Percentiles rank a stretch among this genome's conserved stretches.
Conservation (phyloP, 2,329 filamentous ascomycete species). For the Pseudopyricularia cyperi region DNA sequence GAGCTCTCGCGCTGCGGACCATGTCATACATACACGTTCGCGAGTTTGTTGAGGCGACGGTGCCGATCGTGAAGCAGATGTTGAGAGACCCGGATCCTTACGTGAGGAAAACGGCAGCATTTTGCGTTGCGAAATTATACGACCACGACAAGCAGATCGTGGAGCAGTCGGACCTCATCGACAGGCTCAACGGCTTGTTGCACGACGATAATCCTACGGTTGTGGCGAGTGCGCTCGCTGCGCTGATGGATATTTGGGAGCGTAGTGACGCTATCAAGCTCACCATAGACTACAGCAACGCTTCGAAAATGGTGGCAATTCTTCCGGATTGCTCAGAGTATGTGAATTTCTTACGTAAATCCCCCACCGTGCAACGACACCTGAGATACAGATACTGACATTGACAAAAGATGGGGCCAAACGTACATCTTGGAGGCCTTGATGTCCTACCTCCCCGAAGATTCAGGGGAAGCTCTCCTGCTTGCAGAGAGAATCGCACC, state of each 20-base stretch:
- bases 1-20: slow-evolving; percentile 82
- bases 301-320: slow-evolving; percentile 96
- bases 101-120: slow-evolving; percentile 92
- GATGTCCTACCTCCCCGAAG: slow-evolving; percentile 95
- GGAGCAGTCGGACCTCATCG: slow-evolving; percentile 83
- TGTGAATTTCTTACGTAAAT: slow-evolving; percentile 18
- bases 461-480: slow-evolving; percentile 73
- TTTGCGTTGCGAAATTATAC: slow-evolving; percentile 94
- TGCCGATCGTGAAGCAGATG: slow-evolving; percentile 70
- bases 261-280: slow-evolving; percentile 94
- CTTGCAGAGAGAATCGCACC: slow-evolving; percentile 89
- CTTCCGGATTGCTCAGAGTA: slow-evolving; percentile 94
- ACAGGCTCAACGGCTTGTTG: slow-evolving; percentile 76
- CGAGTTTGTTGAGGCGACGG: slow-evolving; percentile 86
- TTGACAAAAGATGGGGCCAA: slow-evolving; percentile 70
- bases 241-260: slow-evolving; percentile 97
- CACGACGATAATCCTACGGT: slow-evolving; percentile 96
- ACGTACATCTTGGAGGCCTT: slow-evolving; percentile 96
- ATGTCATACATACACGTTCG: slow-evolving; percentile 96
- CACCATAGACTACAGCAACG: slow-evolving; percentile 94
- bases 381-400: slow-evolving; percentile 5
- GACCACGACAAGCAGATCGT: slow-evolving; percentile 89
- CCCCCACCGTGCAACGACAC: not conserved
- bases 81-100: slow-evolving; percentile 85
- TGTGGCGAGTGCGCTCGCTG: slow-evolving; percentile 82